Base-by-base conservation (phyloP, 345 rosid genomes). In the Euphorbia lathyris region DNA sequence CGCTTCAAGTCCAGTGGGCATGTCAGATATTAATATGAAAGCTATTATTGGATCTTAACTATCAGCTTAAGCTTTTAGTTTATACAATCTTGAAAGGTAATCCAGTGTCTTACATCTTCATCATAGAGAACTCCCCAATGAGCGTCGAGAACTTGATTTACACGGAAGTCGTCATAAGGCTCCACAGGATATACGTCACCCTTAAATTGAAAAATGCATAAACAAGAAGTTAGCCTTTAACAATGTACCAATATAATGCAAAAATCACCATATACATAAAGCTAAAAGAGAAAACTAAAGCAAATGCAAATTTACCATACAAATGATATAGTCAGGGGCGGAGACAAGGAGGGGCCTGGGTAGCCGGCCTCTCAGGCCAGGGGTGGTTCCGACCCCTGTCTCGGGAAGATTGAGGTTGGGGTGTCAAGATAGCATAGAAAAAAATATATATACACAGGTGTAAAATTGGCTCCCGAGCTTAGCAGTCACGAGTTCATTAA, bases 111-210 rank as follows among this genome's bases (percentile, higher is more conserved):
- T 86, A 91, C 98, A 82, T 93, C 97, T 78, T 86, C 95, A 1
- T 87, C 93, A 59, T 80, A 77, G 68, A 91, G 96, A 73, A 85
- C 83, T 30, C 98, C 98, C 98, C 97, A 93, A 30, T 91, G 93
- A 68, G 98, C 92, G 76, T 93, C 96, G 50, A 93, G 98, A 76
- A 93, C 83, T 69, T 82, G 90, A 79, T 83, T 74, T 57, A 65
- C 27, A 2, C 58, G 36, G 74, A 82, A 77, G 71, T 72, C 77
- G 51, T 81, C 82, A 52, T 73, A 83, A 50, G 88, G 87, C 78
- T 91, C 98, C 83, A 91, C 90, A 5, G 98, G 96, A 87, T 91
- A 93, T 53, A 93, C 97, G 71, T 91, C 98, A 56, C 98, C 97
- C 98, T 93, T 71, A 75, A 30, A 16, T 36, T 66, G 17, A 32